phyloP scores from a whole-genome alignment of 192 early-diverging fungal species.

The Podila epicladia region DNA sequence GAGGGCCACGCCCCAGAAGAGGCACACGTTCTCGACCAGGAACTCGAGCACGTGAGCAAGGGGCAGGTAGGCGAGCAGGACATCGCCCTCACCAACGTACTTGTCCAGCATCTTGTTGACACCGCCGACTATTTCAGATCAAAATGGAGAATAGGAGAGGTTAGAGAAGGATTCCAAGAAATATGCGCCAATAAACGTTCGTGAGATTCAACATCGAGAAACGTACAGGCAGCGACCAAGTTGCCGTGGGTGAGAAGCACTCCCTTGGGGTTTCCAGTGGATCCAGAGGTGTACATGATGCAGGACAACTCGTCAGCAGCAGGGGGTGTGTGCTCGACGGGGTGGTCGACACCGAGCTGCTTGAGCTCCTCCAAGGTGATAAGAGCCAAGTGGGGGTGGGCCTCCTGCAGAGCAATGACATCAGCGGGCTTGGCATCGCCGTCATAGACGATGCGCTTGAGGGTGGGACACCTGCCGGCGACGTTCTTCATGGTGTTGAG shows the following conservation, averaged over 20 bases:
- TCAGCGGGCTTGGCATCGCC: slow-evolving; percentile 65
- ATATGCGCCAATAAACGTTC: too few species aligned
- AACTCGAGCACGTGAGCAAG: slow-evolving; percentile 93
- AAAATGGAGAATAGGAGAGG: too few species aligned
- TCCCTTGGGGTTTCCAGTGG: slow-evolving; percentile 95
- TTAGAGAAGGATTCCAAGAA: too few species aligned
- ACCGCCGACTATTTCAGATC: slow-evolving; percentile 70
- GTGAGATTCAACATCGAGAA: too few species aligned
- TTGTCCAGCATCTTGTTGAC: slow-evolving; percentile 61
- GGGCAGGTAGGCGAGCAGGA: slow-evolving; percentile 84
- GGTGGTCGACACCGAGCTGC: slow-evolving; percentile 70
- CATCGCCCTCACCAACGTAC: slow-evolving; percentile 63
- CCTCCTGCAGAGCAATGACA: slow-evolving; percentile 57
- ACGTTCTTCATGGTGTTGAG: slow-evolving; percentile 73
- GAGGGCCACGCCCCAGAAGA: slow-evolving; percentile 74
- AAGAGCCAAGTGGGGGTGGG: slow-evolving; percentile 56
- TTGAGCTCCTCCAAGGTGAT: slow-evolving; percentile 75
- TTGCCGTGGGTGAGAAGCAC: slow-evolving; percentile 87
- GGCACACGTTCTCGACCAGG: slow-evolving; percentile 76
- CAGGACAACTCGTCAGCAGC: slow-evolving; percentile 76
- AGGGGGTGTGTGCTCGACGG: slow-evolving; percentile 72
- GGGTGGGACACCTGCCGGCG: slow-evolving; percentile 61
- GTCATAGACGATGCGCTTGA: slow-evolving; percentile 77
- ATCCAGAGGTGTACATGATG: slow-evolving; percentile 93
- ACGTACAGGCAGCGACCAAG: slow-evolving; percentile 83